phyloP scores from a whole-genome alignment of 805 yeast genomes.

The Cyberlindnera mississippiensis region DNA sequence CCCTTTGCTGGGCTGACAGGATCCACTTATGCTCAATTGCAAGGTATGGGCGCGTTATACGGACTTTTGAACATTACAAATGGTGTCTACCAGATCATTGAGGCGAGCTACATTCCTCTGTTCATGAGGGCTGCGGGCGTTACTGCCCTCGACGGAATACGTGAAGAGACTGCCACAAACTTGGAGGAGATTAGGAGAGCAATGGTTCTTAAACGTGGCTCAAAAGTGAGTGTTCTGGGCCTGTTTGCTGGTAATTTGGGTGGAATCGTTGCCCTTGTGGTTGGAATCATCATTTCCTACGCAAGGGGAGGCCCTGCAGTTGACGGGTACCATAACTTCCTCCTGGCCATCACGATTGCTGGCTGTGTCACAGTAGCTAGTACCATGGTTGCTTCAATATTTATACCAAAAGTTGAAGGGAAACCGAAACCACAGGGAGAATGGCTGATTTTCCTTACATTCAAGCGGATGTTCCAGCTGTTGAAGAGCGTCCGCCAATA shows the following conservation, averaged over 20 bases:
- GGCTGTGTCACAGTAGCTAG: conserved; percentile 33
- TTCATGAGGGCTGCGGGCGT: conserved; percentile 36
- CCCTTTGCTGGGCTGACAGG: conserved; percentile 34
- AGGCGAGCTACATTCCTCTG: conserved; percentile 38
- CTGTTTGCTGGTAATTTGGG: conserved; percentile 35
- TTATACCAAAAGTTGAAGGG: conserved; percentile 32
- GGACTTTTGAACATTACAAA: conserved; percentile 29
- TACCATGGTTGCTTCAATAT: conserved; percentile 26
- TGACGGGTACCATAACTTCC: conserved; percentile 32
- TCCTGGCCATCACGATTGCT: conserved; percentile 38
- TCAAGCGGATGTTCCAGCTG: conserved; percentile 28
- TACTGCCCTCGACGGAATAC: too few species aligned
- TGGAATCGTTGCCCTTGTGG: conserved; percentile 34
- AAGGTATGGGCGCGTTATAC: conserved; percentile 30
- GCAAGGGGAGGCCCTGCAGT: conserved; percentile 26
- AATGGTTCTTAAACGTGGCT: conserved; percentile 30
- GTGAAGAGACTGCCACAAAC: too few species aligned
- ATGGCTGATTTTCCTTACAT: conserved; percentile 26
- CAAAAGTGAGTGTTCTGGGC: conserved; percentile 37
- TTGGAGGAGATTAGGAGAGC: conserved; percentile 29
- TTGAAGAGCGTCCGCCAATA: conserved; percentile 28
- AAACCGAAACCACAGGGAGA: conserved; percentile 28
- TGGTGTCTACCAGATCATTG: conserved; percentile 34
- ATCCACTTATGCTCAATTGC: conserved; percentile 23
- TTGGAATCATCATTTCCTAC: conserved; percentile 37